Conservation (phyloP, 768 basidiomycete genomes). For the Amylocystis lapponica region DNA sequence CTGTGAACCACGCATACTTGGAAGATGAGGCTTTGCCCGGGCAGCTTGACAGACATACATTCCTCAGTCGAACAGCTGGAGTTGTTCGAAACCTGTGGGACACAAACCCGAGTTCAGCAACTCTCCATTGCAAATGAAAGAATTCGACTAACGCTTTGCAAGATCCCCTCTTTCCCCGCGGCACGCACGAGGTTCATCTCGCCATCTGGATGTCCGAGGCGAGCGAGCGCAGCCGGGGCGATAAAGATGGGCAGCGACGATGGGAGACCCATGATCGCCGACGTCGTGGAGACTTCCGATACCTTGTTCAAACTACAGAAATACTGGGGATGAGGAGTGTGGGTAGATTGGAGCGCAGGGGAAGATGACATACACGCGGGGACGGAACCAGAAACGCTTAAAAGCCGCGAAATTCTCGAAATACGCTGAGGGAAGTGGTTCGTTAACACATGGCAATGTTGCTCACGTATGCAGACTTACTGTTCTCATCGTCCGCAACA, state of each 20-base stretch:
- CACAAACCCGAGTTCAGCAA: too few species aligned
- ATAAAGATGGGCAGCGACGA: conserved; percentile 34
- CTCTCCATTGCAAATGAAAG: background rate
- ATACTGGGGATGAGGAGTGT: background rate
- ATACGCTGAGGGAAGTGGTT: conserved; percentile 10
- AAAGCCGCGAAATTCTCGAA: conserved; percentile 18
- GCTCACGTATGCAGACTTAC: background rate
- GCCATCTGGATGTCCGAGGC: conserved; percentile 43
- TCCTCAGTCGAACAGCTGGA: conserved; percentile 29
- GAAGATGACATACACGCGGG: conserved; percentile 42
- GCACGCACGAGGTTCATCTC: conserved; percentile 41
- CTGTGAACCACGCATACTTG: conserved; percentile 13
- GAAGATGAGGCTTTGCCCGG: conserved; percentile 26
- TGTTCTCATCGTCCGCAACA: conserved; percentile 22
- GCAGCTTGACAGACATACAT: conserved; percentile 21
- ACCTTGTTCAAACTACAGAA: conserved; percentile 21
- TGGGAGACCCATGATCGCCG: conserved; percentile 18
- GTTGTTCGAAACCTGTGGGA: conserved; percentile 26
- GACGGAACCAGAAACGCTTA: conserved; percentile 78
- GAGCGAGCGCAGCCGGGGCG: conserved; percentile 35
- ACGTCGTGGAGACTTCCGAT: conserved; percentile 17
- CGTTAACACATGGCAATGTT: background rate
- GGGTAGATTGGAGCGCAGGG: background rate
- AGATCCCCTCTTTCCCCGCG: conserved; percentile 36
- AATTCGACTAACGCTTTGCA: conserved; percentile 36